A percentile compares a stretch with the other conserved stretches of the same genome.
Conservation (phyloP, 768 basidiomycete species). For the Hericium alpestre region DNA sequence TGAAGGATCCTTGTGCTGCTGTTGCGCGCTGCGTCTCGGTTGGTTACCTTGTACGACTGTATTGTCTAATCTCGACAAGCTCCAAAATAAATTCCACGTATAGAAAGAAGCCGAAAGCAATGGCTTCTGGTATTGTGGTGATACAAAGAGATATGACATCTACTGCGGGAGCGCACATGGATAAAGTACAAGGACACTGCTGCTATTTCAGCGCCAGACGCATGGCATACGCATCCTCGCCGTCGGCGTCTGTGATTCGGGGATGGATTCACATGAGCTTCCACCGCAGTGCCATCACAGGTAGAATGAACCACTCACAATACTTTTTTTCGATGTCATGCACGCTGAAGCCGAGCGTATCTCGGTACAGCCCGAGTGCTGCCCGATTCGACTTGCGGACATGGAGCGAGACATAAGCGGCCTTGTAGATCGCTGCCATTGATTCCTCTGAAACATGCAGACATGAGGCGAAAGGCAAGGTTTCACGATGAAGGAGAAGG, state of each 20-base stretch:
- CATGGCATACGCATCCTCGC: conserved; percentile 93
- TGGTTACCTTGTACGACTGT: neutral
- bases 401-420: conserved; percentile 77
- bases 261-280: neutral
- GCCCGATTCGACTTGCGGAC: conserved; percentile 94
- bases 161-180: too few relatives aligned
- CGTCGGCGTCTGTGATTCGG: conserved; percentile 66
- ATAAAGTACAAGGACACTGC: neutral
- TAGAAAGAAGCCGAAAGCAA: conserved; percentile 4
- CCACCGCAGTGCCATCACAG: neutral
- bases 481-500: neutral
- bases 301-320: conserved; percentile 34
- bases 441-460: conserved; percentile 49
- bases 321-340: conserved; percentile 82
- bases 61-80: neutral
- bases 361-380: conserved; percentile 78
- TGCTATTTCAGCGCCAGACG: conserved; percentile 44
- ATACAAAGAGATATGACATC: too few relatives aligned
- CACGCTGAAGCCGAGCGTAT: conserved; percentile 83
- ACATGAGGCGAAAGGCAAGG: neutral
- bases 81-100: conserved; percentile 4
- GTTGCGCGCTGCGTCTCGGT: neutral
- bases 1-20: neutral
- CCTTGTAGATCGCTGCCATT: conserved; percentile 82
- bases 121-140: conserved; percentile 4